A percentile compares a stretch with the other conserved stretches of the same genome.
These are phyloP conservation scores for Hibiscus trionum DNA, from an alignment of 345 rosid species.

Conservation along the genomic window DNA sequence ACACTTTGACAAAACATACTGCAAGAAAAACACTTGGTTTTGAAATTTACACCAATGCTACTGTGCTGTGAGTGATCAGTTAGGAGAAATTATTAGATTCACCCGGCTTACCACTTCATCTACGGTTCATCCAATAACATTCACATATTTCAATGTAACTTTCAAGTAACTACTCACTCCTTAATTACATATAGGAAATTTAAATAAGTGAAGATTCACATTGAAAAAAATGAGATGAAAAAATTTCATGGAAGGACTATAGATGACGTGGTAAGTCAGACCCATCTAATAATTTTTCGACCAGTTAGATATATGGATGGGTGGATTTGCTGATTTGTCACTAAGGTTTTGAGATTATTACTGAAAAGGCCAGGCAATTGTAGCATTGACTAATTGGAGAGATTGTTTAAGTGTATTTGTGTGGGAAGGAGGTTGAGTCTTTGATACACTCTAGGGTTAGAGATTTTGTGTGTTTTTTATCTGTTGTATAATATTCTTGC, in stretches of 20 bases:
- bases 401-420: background rate
- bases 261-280: too few relatives aligned
- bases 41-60: conserved; percentile 15
- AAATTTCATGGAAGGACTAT: too few relatives aligned
- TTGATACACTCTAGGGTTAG: conserved; percentile 25
- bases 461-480: conserved; percentile 12
- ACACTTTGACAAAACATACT: conserved; percentile 68
- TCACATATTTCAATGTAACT: too few relatives aligned
- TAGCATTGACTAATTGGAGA: conserved; percentile 7
- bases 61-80: background rate
- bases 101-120: too few relatives aligned
- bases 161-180: too few relatives aligned
- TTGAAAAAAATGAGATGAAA: too few relatives aligned
- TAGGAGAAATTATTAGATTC: too few relatives aligned
- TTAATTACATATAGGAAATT: too few relatives aligned
- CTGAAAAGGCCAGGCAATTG: conserved; percentile 7
- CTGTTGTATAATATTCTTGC: conserved; percentile 25
- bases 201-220: too few relatives aligned
- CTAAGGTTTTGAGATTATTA: conserved; percentile 6
- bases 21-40: conserved; percentile 15
- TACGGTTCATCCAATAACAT: too few relatives aligned
- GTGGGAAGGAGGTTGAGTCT: conserved; percentile 45
- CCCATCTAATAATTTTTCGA: too few relatives aligned
- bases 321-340: conserved; percentile 7
- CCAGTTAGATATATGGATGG: background rate